phyloP scores from a whole-genome alignment of 768 basidiomycete genomes.

The Russula virescens region DNA sequence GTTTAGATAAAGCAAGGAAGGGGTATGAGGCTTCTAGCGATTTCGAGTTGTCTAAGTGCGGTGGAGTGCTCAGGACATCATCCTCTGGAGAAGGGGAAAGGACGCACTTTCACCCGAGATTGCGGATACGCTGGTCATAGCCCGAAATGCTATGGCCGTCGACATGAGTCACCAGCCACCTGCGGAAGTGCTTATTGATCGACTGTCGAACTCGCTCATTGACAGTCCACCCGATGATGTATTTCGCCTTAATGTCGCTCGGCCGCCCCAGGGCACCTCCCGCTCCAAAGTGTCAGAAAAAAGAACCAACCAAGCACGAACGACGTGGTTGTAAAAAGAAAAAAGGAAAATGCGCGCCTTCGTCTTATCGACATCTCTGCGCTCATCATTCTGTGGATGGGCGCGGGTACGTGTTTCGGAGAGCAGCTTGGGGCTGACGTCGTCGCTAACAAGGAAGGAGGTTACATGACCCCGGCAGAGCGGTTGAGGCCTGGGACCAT shows the following conservation, averaged over 20 bases:
- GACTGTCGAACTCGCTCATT: slow-evolving; percentile 86
- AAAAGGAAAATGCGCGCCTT: slow-evolving; percentile 58
- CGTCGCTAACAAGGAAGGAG: slow-evolving; percentile 81
- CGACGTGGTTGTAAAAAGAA: no score
- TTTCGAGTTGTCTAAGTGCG: slow-evolving; percentile 79
- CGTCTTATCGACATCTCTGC: slow-evolving; percentile 82
- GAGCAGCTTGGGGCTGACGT: slow-evolving; percentile 61
- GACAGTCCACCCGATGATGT: slow-evolving; percentile 96
- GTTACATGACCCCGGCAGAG: slow-evolving; percentile 78
- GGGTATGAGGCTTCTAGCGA: slow-evolving; percentile 96
- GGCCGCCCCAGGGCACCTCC: slow-evolving; percentile 96
- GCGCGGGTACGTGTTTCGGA: slow-evolving; percentile 77
- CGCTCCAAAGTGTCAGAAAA: slow-evolving; percentile 30
- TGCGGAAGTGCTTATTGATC: slow-evolving; percentile 87
- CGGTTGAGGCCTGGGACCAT: no score
- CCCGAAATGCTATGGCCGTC: slow-evolving; percentile 89
- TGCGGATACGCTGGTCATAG: slow-evolving; percentile 89
- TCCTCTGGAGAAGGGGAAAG: no score
- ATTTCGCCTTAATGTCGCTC: slow-evolving; percentile 96
- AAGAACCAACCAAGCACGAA: no score
- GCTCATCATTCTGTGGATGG: slow-evolving; percentile 90
- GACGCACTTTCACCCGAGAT: slow-evolving; percentile 86
- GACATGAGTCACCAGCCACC: slow-evolving; percentile 93
- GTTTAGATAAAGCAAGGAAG: slow-evolving; percentile 88
- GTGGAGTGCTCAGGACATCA: background rate